phyloP scores from a whole-genome alignment of 345 rosid species.

The Erodium maritimum region DNA sequence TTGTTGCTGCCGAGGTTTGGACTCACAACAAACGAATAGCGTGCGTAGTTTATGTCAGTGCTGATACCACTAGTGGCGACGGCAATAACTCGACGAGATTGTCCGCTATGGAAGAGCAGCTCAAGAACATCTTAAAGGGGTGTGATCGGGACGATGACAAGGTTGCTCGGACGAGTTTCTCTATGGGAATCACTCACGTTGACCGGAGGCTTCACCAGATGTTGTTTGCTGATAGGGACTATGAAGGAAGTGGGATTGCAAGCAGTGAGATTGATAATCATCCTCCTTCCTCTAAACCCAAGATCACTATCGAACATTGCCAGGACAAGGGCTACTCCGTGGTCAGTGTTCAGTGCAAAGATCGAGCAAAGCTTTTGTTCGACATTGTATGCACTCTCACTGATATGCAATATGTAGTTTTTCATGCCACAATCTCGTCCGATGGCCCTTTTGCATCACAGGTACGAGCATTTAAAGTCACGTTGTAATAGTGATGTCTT shows the following conservation, averaged over 20 bases:
- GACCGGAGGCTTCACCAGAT: constrained; percentile 90
- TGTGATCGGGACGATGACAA: constrained; percentile 52
- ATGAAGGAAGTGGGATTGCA: constrained; percentile 38
- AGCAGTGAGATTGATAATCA: constrained; percentile 23
- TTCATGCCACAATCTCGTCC: constrained; percentile 70
- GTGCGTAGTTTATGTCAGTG: constrained; percentile 72
- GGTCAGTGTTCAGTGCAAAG: constrained; percentile 61
- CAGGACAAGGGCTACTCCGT: constrained; percentile 79
- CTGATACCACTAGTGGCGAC: constrained; percentile 38
- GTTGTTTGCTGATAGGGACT: constrained; percentile 89
- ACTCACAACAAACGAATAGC: constrained; percentile 80
- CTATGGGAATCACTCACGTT: constrained; percentile 76
- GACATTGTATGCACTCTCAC: constrained; percentile 95
- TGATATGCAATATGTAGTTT: constrained; percentile 93
- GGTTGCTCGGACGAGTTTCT: constrained; percentile 52
- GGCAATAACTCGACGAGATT: constrained; percentile 54
- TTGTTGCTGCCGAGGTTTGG: constrained; percentile 88
- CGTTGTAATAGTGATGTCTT: too few species aligned
- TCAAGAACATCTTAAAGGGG: constrained; percentile 56
- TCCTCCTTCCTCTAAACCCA: constrained; percentile 33
- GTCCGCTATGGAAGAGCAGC: constrained; percentile 67
- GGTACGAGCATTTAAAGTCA: constrained; percentile 24
- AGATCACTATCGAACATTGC: constrained; percentile 52
- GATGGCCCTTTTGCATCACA: constrained; percentile 70
- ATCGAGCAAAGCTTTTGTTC: constrained; percentile 77